Conservation (phyloP, 306 rosid genomes). For the Cucumis hystrix region DNA sequence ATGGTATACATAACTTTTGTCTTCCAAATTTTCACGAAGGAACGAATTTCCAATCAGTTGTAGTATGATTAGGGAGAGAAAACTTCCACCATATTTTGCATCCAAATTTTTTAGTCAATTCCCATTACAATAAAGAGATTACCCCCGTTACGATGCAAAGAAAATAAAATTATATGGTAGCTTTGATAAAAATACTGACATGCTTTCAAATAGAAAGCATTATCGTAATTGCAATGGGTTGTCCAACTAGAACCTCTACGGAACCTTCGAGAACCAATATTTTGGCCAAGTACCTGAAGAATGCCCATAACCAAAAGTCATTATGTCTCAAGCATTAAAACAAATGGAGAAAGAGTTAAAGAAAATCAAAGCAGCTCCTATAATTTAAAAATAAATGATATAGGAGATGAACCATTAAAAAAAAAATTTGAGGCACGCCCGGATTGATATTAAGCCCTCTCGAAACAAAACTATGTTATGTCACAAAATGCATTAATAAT, state of each 20-base stretch:
- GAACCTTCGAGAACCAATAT: slow-evolving; percentile 76
- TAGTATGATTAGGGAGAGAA: neutral
- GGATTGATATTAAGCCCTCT: slow-evolving; percentile 43
- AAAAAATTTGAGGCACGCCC: neutral
- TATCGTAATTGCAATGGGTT: slow-evolving; percentile 24
- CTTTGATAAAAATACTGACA: neutral
- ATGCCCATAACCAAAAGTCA: slow-evolving; percentile 11
- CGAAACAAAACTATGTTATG: slow-evolving; percentile 59
- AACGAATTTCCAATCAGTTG: neutral
- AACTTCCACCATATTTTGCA: neutral
- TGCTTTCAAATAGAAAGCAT: neutral
- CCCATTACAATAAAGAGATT: neutral
- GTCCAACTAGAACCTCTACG: neutral
- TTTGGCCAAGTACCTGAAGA: slow-evolving; percentile 75
- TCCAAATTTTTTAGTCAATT: neutral
- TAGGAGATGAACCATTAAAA: neutral
- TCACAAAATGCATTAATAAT: neutral
- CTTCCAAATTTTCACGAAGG: neutral
- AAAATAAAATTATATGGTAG: neutral
- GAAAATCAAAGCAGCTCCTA: neutral
- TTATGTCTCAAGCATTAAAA: neutral
- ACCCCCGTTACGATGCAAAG: neutral
- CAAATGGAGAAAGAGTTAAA: neutral
- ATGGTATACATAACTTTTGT: neutral
- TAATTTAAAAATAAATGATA: neutral